These are phyloP conservation scores for Phascolomyces articulosus DNA, from an alignment of 371 early-diverging fungal genomes.

Conservation along the genomic window DNA sequence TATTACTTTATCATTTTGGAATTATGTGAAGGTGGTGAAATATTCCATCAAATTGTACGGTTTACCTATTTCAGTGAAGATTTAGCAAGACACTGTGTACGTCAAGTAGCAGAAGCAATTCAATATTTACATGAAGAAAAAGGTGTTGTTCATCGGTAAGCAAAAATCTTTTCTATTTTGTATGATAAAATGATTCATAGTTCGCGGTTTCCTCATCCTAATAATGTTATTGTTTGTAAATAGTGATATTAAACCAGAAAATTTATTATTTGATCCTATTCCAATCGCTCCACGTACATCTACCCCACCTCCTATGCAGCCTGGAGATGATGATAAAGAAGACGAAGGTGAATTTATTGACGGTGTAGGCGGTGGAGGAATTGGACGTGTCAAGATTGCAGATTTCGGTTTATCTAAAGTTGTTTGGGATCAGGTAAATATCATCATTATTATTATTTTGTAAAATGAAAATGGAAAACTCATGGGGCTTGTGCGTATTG, in stretches of 20 bases:
- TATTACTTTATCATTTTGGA: slow-evolving; percentile 83
- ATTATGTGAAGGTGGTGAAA: slow-evolving; percentile 80
- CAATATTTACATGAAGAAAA: slow-evolving; percentile 86
- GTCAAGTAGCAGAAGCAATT: slow-evolving; percentile 89
- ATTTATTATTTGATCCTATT: slow-evolving; percentile 82
- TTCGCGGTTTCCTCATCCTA: too few species aligned
- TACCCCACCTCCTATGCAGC: slow-evolving; percentile 9
- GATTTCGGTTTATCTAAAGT: slow-evolving; percentile 78
- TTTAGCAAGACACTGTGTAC: slow-evolving; percentile 78
- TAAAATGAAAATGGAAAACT: too few species aligned
- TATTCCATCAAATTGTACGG: slow-evolving; percentile 84
- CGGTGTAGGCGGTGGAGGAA: slow-evolving; percentile 68
- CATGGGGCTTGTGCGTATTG: too few species aligned
- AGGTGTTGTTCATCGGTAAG: slow-evolving; percentile 85
- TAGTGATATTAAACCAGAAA: slow-evolving; percentile 96
- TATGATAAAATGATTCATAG: too few species aligned
- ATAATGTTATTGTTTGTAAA: too few species aligned
- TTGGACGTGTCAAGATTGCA: slow-evolving; percentile 69
- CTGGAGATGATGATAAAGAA: slow-evolving; percentile 42
- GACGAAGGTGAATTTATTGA: slow-evolving; percentile 61
- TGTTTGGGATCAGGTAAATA: slow-evolving; percentile 60
- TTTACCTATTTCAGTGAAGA: slow-evolving; percentile 82
- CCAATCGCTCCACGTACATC: slow-evolving; percentile 37
- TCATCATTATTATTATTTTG: neutral
- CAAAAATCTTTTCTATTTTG: too few species aligned